Conservation (phyloP, 495 filamentous ascomycete genomes). For the Aspergillus egyptiacus region DNA sequence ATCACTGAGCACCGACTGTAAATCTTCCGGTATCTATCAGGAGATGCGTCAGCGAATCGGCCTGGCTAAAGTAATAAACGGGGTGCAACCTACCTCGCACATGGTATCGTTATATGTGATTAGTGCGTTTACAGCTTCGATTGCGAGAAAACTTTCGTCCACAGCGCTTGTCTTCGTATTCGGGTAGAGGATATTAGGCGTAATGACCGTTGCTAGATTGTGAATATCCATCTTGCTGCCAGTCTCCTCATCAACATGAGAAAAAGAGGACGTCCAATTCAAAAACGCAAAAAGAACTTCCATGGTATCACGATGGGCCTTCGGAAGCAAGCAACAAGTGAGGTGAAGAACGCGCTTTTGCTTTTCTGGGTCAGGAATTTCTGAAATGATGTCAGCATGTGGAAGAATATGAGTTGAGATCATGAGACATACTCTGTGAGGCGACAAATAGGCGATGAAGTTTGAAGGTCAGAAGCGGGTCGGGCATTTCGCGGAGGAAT, state of each 20-base stretch:
- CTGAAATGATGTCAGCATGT: slow-evolving; percentile 37
- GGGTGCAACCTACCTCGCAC: slow-evolving; percentile 73
- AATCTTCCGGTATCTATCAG: slow-evolving; percentile 82
- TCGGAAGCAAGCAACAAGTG: slow-evolving; percentile 88
- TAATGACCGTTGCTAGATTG: slow-evolving; percentile 97
- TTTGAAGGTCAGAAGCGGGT: slow-evolving; percentile 92
- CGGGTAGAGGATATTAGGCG: slow-evolving; percentile 87
- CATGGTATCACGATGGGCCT: slow-evolving; percentile 86
- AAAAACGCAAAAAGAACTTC: slow-evolving; percentile 94
- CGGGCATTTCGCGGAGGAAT: slow-evolving; percentile 90
- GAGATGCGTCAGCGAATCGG: slow-evolving; percentile 13
- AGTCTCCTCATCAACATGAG: slow-evolving; percentile 82
- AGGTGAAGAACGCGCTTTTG: slow-evolving; percentile 81
- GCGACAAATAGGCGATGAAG: slow-evolving; percentile 86
- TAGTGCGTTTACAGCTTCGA: slow-evolving; percentile 82
- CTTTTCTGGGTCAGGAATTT: slow-evolving; percentile 79
- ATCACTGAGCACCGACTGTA: slow-evolving; percentile 80
- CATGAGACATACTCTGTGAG: slow-evolving; percentile 62
- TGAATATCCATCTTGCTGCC: slow-evolving; percentile 99
- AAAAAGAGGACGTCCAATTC: slow-evolving; percentile 97
- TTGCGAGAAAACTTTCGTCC: slow-evolving; percentile 83
- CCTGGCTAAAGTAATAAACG: neutral
- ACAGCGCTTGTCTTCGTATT: slow-evolving; percentile 60
- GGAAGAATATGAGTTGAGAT: neutral
- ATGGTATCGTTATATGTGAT: slow-evolving; percentile 93